Base-by-base conservation (phyloP, 176 grass and related monocot species). In the Microstegium vimineum region DNA sequence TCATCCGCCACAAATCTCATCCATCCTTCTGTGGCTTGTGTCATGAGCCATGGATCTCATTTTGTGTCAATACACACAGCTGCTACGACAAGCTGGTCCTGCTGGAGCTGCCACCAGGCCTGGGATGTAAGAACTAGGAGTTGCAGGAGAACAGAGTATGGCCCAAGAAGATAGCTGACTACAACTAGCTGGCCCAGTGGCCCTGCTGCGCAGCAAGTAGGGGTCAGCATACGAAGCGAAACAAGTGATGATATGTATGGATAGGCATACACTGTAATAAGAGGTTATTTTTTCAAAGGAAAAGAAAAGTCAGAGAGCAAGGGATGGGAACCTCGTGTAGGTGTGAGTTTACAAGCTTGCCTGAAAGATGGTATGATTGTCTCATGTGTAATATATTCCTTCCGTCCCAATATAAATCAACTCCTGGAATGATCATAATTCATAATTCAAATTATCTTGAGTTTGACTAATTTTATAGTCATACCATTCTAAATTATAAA, bases 1-100 rank as follows among this genome's bases (percentile, higher is more conserved):
- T 42, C 42, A 23, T 86, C 66, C 12, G 11, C 26, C 7, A 38
- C 13, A 54, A 79, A 87, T 52, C 60, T 43, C 49, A 68, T 33
- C 45, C 59, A 15, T 22, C 41, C 16, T 26, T 35, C 15, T 37
- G 75, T 69, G 40, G 26, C 14, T 37, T 52, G 77, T 35, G 42
- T 22, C 75, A 64, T 78, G 40, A 42, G n/a, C 27, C 40, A 70
- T 78, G 59, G 59, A 43, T 69, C 28, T 54, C n/a, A 61, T 32
- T 16, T 31, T 81, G 67, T 74, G 51, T 80, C 73, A 38, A 86
- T 47, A 57, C 68, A 15, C 31, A 78, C 87, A 99, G 97, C 65
- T 96, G 37, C 64, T 92, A 22, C 73, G 87, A 62, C 97, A 96
- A 78, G 93, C 85, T 22, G 89, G 97, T 74, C 91, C 93, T 62